These are phyloP conservation scores for Neonothopanus nambi DNA, from an alignment of 1,284 basidiomycete genomes.

Conservation along the genomic window DNA sequence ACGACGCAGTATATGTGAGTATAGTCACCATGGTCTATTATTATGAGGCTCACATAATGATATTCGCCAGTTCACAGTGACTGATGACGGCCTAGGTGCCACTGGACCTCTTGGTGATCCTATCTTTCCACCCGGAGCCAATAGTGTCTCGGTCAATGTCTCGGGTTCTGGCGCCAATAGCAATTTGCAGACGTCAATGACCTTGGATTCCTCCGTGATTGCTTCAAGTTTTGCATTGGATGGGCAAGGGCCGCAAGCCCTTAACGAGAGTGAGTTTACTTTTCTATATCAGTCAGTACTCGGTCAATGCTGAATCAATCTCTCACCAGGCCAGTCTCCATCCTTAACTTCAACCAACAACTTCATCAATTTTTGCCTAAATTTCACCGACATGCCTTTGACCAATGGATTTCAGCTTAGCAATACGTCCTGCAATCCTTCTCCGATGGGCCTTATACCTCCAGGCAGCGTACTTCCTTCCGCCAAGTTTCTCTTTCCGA, in stretches of 20 bases:
- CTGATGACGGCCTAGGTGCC: neutral
- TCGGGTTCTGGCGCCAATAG: neutral
- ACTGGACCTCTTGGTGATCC: neutral
- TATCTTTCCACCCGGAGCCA: neutral
- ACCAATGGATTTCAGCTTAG: neutral
- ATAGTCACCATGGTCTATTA: neutral
- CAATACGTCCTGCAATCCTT: neutral
- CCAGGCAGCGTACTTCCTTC: neutral
- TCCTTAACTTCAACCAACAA: constrained; percentile 7
- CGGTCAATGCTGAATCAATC: neutral
- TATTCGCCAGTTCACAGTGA: neutral
- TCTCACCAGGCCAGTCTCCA: neutral
- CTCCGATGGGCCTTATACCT: constrained; percentile 4
- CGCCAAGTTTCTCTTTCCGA: constrained; percentile 5
- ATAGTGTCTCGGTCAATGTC: neutral
- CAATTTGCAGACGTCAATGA: neutral
- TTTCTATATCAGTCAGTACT: neutral
- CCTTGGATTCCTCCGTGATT: neutral
- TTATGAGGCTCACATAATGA: neutral
- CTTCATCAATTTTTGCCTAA: constrained; percentile 8
- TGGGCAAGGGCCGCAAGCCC: neutral
- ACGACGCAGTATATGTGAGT: constrained; percentile 16
- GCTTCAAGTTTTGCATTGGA: neutral
- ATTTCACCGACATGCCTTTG: neutral
- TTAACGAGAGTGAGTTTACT: neutral